Percentiles rank a stretch among this genome's conserved stretches.
Conservation (phyloP, 257 asterid genomes). For the Przewalskia tangutica region DNA sequence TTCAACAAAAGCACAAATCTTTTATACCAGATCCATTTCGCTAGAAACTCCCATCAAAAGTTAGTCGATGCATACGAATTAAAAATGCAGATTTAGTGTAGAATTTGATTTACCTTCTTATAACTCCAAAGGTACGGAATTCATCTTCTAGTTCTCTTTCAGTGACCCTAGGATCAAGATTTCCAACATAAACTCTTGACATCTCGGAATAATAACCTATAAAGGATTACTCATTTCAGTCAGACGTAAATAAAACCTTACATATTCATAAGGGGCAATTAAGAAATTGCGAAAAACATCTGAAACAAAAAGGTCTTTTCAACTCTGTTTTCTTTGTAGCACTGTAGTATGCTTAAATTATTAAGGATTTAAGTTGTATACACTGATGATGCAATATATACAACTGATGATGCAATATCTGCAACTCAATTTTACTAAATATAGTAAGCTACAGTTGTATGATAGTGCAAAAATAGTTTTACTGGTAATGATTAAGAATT, state of each 20-base stretch:
- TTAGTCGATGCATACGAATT: neutral
- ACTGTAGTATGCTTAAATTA: neutral
- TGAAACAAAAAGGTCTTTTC: neutral
- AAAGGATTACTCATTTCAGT: neutral
- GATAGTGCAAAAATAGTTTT: neutral
- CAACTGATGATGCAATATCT: too few species aligned
- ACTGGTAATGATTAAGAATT: neutral
- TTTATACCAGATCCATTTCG: neutral
- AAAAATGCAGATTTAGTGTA: neutral
- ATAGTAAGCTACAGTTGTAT: neutral
- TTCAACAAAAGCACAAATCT: neutral
- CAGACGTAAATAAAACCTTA: neutral
- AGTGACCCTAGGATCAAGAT: slow-evolving; percentile 77
- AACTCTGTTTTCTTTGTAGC: neutral
- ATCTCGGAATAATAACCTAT: slow-evolving; percentile 29
- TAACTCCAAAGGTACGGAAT: slow-evolving; percentile 71
- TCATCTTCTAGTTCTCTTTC: slow-evolving; percentile 93
- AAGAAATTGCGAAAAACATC: neutral
- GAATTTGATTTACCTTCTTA: slow-evolving; percentile 50
- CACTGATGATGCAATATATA: too few species aligned
- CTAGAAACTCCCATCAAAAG: neutral
- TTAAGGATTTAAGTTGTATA: neutral
- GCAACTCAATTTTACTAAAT: neutral
- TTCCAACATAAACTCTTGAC: slow-evolving; percentile 83
- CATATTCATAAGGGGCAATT: neutral